phyloP scores from a whole-genome alignment of 306 rosid species.

The Dalbergia oliveri region DNA sequence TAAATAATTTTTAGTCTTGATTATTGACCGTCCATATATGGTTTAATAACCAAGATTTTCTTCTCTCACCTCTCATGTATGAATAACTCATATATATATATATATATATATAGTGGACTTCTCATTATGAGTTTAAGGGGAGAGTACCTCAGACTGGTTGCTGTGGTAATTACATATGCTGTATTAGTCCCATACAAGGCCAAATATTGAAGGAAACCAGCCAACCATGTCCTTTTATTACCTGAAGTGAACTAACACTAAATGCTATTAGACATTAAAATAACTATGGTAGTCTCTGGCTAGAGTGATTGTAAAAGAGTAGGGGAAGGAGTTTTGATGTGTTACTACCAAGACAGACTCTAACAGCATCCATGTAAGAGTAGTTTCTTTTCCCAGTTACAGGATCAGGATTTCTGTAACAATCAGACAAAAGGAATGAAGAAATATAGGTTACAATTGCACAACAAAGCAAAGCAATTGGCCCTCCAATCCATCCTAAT shows the following conservation, averaged over 20 bases:
- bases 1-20: no score
- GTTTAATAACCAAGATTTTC: no score
- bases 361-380: conserved; percentile 75
- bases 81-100: no score
- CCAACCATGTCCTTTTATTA: conserved; percentile 56
- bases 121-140: conserved; percentile 14
- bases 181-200: conserved; percentile 65
- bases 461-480: conserved; percentile 54
- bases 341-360: conserved; percentile 65
- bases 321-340: background rate
- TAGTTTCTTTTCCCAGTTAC: conserved; percentile 71
- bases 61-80: no score
- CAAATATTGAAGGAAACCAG: conserved; percentile 66
- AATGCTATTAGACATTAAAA: conserved; percentile 34
- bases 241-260: conserved; percentile 59
- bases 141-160: conserved; percentile 67
- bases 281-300: conserved; percentile 15
- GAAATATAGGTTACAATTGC: conserved; percentile 70
- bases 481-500: conserved; percentile 80
- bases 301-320: background rate
- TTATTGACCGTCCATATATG: no score
- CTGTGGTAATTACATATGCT: conserved; percentile 80
- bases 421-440: conserved; percentile 64
- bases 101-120: background rate
- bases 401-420: conserved; percentile 77